Conservation (phyloP, 108 stramenopile species). For the Thalassiosira profunda region DNA sequence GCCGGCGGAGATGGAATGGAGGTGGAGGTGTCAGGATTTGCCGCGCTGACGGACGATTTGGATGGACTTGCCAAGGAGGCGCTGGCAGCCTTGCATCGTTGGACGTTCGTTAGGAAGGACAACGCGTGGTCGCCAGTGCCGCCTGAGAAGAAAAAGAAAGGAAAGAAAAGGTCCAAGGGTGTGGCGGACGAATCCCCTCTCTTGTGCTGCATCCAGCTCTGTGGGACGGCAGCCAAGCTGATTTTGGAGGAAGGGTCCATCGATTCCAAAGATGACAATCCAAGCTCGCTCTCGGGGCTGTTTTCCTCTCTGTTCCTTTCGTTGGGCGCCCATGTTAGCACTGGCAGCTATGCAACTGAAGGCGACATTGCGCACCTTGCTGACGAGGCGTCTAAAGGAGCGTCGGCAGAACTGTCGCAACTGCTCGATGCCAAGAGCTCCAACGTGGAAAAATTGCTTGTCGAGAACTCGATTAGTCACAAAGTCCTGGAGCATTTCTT, state of each 20-base stretch:
- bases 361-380: neutral
- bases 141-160: neutral
- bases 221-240: constrained; percentile 31
- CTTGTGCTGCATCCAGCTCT: constrained; percentile 29
- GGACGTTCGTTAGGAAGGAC: constrained; percentile 37
- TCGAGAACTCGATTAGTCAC: constrained; percentile 5
- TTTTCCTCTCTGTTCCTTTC: constrained; percentile 25
- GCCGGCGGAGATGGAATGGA: constrained; percentile 3
- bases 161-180: neutral
- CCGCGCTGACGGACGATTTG: constrained; percentile 23
- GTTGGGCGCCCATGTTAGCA: constrained; percentile 36
- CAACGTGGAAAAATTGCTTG: too few species aligned
- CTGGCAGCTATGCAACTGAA: neutral
- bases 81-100: constrained; percentile 35
- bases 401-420: constrained; percentile 21
- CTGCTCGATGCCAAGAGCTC: too few species aligned
- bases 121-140: constrained; percentile 25
- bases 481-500: constrained; percentile 12
- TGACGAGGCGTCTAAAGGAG: constrained; percentile 23
- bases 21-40: neutral
- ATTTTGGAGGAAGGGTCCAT: constrained; percentile 12
- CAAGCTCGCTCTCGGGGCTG: constrained; percentile 2
- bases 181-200: constrained; percentile 10
- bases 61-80: constrained; percentile 17
- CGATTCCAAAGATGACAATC: constrained; percentile 6